Base-by-base conservation (phyloP, 139 green algal genomes). In the Chlamydomonas sp. region DNA sequence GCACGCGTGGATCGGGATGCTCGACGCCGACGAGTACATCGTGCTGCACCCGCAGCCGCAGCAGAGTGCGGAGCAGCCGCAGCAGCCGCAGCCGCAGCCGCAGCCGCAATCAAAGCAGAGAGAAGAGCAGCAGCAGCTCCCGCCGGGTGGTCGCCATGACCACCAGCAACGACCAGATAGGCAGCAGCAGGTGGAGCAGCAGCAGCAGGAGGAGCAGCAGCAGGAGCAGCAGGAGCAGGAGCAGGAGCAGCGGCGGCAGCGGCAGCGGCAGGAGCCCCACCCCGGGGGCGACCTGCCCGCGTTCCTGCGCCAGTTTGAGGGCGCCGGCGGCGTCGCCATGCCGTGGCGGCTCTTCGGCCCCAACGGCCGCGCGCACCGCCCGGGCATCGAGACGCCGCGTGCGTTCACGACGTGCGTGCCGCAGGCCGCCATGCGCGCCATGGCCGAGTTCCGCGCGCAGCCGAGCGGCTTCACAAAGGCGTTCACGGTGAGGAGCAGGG, bases 11-110 rank as follows among this genome's bases (percentile, higher is more conserved):
- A 69, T 69, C 13, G 62, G 62, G 10, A 57, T 69, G 62, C n/a
- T 69, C n/a, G 62, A 69, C 22, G 62, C 35, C 10, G 62, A 69
- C 35, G 62, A 69, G 34, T 57, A 69, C 62, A 26, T 69, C 8
- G 62, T 69, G 34, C 35, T 69, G 36, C 33, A n/a, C 43, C 10
- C 16, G 43, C 43, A 54, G 16, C 43, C 10, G 16, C 43, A 54
- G n/a, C n/a, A n/a, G n/a, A n/a, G n/a, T n/a, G n/a, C n/a, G n/a
- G n/a, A n/a, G n/a, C n/a, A n/a, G n/a, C n/a, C n/a, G n/a, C n/a
- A n/a, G n/a, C n/a, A n/a, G n/a, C n/a, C n/a, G n/a, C n/a, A n/a
- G n/a, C n/a, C n/a, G n/a, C n/a, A n/a, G n/a, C n/a, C n/a, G n/a
- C n/a, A n/a, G n/a, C n/a, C n/a, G n/a, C n/a, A n/a, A n/a, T n/a